A percentile compares a stretch with the other conserved stretches of the same genome.
phyloP scores from a whole-genome alignment of 352 stramenopile species.

The Pythium sp. region DNA sequence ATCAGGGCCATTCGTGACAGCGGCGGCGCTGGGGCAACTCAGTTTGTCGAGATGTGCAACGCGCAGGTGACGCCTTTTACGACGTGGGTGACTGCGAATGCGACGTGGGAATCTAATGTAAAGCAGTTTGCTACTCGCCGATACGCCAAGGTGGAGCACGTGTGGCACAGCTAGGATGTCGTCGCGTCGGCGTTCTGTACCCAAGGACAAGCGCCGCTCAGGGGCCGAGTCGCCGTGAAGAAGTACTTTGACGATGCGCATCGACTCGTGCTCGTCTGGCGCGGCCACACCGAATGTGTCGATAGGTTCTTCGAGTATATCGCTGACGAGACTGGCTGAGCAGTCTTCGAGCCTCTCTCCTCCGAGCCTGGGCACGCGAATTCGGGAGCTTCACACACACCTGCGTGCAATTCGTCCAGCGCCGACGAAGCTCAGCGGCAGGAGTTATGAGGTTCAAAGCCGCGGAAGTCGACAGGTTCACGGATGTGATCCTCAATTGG shows the following conservation, averaged over 20 bases:
- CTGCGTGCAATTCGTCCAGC: not conserved
- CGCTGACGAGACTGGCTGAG: not conserved
- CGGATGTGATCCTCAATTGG: not conserved
- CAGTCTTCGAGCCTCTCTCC: not conserved
- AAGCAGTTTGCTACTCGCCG: not conserved
- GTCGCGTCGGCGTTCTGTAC: not conserved
- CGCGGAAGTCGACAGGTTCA: not conserved
- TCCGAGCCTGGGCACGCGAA: not conserved
- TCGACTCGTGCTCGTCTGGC: constrained; percentile 4
- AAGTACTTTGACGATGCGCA: constrained; percentile 6
- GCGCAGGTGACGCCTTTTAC: not conserved
- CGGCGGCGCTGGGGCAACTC: not conserved
- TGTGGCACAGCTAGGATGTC: not conserved
- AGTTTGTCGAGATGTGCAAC: not conserved
- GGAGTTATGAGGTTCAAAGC: not conserved
- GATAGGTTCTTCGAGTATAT: not conserved
- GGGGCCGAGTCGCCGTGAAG: not conserved
- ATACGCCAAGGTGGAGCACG: not conserved
- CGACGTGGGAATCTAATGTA: not conserved
- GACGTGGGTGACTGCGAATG: not conserved
- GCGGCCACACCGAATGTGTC: not conserved
- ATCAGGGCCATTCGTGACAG: not conserved
- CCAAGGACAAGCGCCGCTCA: not conserved
- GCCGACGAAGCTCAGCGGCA: not conserved
- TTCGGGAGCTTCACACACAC: not conserved